Evolutionary conservation across 163 green algal species (phyloP), one percentile per base, ranked within the genome.

Genomic region (Prototheca wickerhamii): DNA sequence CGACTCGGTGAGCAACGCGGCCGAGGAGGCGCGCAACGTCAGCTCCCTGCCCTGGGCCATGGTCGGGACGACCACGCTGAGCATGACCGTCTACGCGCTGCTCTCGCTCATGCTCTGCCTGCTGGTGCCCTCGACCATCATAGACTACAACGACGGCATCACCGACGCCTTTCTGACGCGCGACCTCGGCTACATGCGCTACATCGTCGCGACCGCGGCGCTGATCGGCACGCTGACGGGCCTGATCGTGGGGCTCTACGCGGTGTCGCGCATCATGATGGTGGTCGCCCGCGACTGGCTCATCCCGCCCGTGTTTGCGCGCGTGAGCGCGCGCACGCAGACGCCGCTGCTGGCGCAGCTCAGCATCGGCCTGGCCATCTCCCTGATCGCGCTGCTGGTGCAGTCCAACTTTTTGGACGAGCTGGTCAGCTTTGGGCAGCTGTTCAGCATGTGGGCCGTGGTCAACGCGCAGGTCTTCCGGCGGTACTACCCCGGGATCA

Each of bases 271-370:
- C 40, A 46, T 78, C 21, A 51, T 67, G 50, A 79, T 79, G 72
- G 67, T 66, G 1, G 63, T 35, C 55, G 60, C 67, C 4, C 50
- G 72, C 32, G 63, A 71, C 44, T 74, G 68, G 68, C 37, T 79
- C 46, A 60, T 79, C 31, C 72, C 72, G 8, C 67, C 72, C 46
- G 56, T 64, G 25, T 56, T 79, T 44, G 67, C 67, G 0, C n/a
- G 25, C 31, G 62, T 79, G 50, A 66, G 50, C 2, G 32, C 49
- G 1, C 50, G 67, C 28, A 75, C 67, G 5, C 72, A 79, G 61
- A 79, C 72, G 20, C 72, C 72, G 4, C 31, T 79, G 31, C 10
- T 75, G 33, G 72, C 72, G 4, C 72, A 79, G 58, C 60, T 67
- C 49, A 28, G 61, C 17, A 17, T 72, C 5, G 72, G 72, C 1